Conservation (phyloP, 1,284 basidiomycete species). For the Cryptococcus floricola region DNA sequence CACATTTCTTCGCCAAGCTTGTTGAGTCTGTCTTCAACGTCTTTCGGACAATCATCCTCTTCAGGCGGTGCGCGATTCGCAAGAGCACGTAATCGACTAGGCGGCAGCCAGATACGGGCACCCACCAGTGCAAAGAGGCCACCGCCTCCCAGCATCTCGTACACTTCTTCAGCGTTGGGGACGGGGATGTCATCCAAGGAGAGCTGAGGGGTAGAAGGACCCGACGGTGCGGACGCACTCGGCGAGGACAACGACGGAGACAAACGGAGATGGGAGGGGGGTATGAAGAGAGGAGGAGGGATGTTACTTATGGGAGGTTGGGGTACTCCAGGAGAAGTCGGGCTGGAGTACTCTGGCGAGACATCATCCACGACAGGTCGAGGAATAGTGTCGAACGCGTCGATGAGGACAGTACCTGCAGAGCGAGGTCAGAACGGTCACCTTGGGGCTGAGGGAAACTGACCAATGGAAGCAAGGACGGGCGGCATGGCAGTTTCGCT, state of each 20-base stretch:
- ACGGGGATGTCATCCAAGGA: conserved; percentile 10
- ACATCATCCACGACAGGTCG: conserved; percentile 10
- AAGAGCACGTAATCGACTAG: conserved; percentile 21
- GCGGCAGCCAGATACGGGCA: conserved; percentile 32
- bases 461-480: conserved; percentile 31
- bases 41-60: conserved; percentile 18
- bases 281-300: background rate
- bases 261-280: conserved; percentile 1
- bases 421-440: background rate
- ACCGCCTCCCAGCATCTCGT: conserved; percentile 37
- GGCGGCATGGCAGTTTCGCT: background rate
- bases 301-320: background rate
- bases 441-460: conserved; percentile 5
- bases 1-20: conserved; percentile 36
- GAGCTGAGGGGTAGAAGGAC: conserved; percentile 20
- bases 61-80: conserved; percentile 21
- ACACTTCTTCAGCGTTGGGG: conserved; percentile 8
- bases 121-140: conserved; percentile 39
- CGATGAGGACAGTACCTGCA: conserved; percentile 35
- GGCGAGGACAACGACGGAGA: conserved; percentile 1
- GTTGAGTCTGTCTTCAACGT: conserved; percentile 18
- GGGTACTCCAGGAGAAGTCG: background rate
- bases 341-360: background rate
- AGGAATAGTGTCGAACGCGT: conserved; percentile 30
- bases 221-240: conserved; percentile 6